Percentiles rank a stretch among this genome's conserved stretches.
Conservation (phyloP, 306 rosid species). For the Fagus sylvatica region DNA sequence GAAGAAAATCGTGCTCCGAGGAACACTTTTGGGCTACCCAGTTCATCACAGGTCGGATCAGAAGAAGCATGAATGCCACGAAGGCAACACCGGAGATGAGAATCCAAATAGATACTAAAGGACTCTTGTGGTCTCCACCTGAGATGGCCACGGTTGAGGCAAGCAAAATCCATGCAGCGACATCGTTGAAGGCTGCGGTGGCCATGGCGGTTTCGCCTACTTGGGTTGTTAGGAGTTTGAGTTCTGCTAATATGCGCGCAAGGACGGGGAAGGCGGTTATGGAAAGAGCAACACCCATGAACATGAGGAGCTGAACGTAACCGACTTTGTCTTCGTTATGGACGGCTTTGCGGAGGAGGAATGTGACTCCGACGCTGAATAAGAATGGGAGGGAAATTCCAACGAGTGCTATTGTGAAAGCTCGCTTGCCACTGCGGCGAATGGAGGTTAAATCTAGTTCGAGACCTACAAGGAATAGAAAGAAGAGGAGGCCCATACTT, state of each 20-base stretch:
- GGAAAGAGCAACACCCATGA: slow-evolving; percentile 84
- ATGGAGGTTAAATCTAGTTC: slow-evolving; percentile 70
- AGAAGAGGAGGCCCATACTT: slow-evolving; percentile 74
- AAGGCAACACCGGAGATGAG: slow-evolving; percentile 56
- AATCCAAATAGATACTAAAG: slow-evolving; percentile 64
- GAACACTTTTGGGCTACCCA: slow-evolving; percentile 51
- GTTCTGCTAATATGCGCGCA: slow-evolving; percentile 84
- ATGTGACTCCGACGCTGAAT: slow-evolving; percentile 61
- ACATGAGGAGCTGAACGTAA: slow-evolving; percentile 59
- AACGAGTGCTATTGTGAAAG: slow-evolving; percentile 61
- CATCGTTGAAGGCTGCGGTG: slow-evolving; percentile 82
- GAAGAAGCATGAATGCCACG: slow-evolving; percentile 62
- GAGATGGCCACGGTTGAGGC: slow-evolving; percentile 75
- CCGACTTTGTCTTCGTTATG: slow-evolving; percentile 60
- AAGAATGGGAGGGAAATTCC: slow-evolving; percentile 75
- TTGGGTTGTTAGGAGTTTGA: slow-evolving; percentile 67
- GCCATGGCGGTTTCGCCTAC: slow-evolving; percentile 88
- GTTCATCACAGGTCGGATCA: slow-evolving; percentile 58
- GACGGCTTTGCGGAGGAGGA: slow-evolving; percentile 57
- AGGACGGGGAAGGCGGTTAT: slow-evolving; percentile 90
- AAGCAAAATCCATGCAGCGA: slow-evolving; percentile 80
- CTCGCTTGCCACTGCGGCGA: slow-evolving; percentile 58
- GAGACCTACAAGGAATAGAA: slow-evolving; percentile 68
- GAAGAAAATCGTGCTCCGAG: slow-evolving; percentile 33
- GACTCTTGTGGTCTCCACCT: slow-evolving; percentile 46